A percentile compares a stretch with the other conserved stretches of the same genome.
These are phyloP conservation scores for Chlorencoelia australis DNA, from an alignment of 2,329 filamentous ascomycete species.

Conservation along the genomic window DNA sequence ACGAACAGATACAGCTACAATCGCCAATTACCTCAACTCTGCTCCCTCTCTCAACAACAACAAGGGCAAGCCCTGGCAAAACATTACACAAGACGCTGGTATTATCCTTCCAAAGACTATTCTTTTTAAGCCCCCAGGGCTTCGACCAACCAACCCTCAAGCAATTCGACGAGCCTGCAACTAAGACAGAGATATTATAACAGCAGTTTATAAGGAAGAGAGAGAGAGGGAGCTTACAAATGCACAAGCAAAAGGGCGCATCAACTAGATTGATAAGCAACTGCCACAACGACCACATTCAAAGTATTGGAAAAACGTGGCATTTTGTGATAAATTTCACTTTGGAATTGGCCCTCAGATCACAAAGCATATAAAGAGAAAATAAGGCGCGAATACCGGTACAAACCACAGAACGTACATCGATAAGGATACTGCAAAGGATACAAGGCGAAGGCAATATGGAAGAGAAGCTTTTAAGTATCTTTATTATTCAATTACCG, in stretches of 20 bases:
- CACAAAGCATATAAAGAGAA: neutral
- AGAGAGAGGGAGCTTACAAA: neutral
- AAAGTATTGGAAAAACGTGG: neutral
- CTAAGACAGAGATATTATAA: neutral
- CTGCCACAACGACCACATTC: neutral
- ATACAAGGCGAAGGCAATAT: too few relatives aligned
- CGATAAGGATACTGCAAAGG: too few relatives aligned
- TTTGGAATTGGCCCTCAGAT: too few relatives aligned
- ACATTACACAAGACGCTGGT: neutral
- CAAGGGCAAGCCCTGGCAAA: neutral
- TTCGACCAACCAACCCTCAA: neutral
- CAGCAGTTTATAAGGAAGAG: neutral
- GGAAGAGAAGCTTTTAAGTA: too few relatives aligned
- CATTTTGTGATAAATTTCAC: neutral
- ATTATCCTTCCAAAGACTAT: neutral
- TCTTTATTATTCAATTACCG: too few relatives aligned
- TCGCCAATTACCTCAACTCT: neutral
- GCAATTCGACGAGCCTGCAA: neutral
- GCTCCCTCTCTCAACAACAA: neutral
- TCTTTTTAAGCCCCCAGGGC: neutral
- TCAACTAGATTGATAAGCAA: neutral
- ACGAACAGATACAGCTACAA: neutral
- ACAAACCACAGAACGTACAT: too few relatives aligned
- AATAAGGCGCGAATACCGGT: too few relatives aligned
- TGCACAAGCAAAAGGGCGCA: neutral